These are phyloP conservation scores for Protea cynaroides DNA, from an alignment of 164 flowering plant genomes.

Conservation along the genomic window DNA sequence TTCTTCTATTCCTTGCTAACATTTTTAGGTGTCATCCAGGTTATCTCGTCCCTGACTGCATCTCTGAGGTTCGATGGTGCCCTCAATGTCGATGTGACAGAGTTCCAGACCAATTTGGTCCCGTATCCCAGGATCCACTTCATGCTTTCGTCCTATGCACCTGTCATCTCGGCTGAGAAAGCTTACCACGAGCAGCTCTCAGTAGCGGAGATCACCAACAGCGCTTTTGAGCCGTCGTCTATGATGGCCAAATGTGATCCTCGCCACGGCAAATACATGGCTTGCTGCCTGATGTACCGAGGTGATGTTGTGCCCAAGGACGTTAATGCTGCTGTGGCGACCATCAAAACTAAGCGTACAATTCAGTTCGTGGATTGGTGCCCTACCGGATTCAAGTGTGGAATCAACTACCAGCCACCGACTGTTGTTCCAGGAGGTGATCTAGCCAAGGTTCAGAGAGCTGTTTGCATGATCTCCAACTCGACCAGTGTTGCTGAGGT, in stretches of 20 bases:
- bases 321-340: constrained; percentile 68
- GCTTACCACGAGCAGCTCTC: constrained; percentile 70
- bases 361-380: constrained; percentile 78
- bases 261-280: constrained; percentile 68
- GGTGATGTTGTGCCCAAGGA: constrained; percentile 76
- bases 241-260: constrained; percentile 78
- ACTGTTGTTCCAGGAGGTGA: constrained; percentile 66
- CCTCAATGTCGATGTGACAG: constrained; percentile 59
- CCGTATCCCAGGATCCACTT: constrained; percentile 71
- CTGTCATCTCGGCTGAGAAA: constrained; percentile 64
- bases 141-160: constrained; percentile 69
- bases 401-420: constrained; percentile 61
- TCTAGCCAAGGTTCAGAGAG: constrained; percentile 60
- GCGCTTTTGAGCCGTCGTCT: constrained; percentile 63
- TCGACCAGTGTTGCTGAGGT: constrained; percentile 69
- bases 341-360: constrained; percentile 70
- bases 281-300: constrained; percentile 60
- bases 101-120: constrained; percentile 63
- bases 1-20: background rate
- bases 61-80: constrained; percentile 69
- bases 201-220: constrained; percentile 66
- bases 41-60: constrained; percentile 63
- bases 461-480: constrained; percentile 67
- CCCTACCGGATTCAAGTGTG: constrained; percentile 71
- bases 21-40: constrained; percentile 23